Conservation (phyloP, 129 eudicot species). For the Solidago caesia region DNA sequence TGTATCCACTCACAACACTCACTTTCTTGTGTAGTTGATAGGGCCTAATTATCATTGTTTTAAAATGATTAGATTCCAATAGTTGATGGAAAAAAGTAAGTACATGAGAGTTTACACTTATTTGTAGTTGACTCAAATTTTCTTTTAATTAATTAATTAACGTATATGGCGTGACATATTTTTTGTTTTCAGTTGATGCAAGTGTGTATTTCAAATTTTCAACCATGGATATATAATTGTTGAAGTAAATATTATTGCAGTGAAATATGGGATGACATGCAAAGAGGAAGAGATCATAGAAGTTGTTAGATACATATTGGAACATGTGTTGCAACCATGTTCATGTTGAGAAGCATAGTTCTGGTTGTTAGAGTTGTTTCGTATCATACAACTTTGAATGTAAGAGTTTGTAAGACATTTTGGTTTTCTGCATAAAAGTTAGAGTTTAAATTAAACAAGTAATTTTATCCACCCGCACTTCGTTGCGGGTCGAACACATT, state of each 20-base stretch:
- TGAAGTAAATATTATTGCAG: conserved; percentile 28
- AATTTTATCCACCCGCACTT: too few species aligned
- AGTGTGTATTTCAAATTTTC: background rate
- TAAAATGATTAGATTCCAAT: too few species aligned
- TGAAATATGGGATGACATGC: conserved; percentile 47
- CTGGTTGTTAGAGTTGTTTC: too few species aligned
- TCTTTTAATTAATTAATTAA: background rate
- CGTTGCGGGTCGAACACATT: too few species aligned
- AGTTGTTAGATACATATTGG: conserved; percentile 34
- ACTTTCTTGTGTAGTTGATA: background rate
- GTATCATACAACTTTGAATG: too few species aligned
- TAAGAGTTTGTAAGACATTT: too few species aligned
- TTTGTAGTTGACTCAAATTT: too few species aligned
- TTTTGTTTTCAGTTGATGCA: background rate
- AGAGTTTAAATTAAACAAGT: too few species aligned
- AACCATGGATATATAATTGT: background rate
- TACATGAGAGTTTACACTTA: too few species aligned
- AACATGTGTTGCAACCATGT: conserved; percentile 40
- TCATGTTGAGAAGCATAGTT: background rate
- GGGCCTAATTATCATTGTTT: too few species aligned
- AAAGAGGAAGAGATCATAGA: conserved; percentile 50
- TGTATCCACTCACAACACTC: background rate
- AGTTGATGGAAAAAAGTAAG: too few species aligned
- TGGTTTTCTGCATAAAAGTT: too few species aligned
- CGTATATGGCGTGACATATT: background rate